Percentiles rank a stretch among this genome's conserved stretches.
These are phyloP conservation scores for Jasminum sambac DNA, from an alignment of 257 asterid genomes.

Conservation along the genomic window DNA sequence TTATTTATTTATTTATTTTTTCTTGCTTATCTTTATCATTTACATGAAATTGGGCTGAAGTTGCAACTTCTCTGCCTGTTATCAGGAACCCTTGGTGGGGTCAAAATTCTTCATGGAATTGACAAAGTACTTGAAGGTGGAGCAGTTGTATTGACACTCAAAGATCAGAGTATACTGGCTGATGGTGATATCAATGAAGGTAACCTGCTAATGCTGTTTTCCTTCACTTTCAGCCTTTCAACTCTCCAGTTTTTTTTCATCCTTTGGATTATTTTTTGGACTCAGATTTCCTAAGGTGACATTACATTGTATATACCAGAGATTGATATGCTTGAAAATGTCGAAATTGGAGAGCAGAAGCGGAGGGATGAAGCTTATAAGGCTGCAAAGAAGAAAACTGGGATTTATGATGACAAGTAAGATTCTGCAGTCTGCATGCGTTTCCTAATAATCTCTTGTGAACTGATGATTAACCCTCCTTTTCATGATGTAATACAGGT, in stretches of 20 bases:
- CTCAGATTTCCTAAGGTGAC: slow-evolving; percentile 94
- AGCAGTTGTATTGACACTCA: slow-evolving; percentile 88
- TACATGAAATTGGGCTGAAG: slow-evolving; percentile 21
- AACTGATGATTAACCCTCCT: slow-evolving; percentile 16
- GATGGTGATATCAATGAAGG: slow-evolving; percentile 87
- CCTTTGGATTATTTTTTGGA: slow-evolving; percentile 63
- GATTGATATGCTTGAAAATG: slow-evolving; percentile 95
- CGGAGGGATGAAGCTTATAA: slow-evolving; percentile 81
- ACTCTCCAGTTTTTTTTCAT: slow-evolving; percentile 33
- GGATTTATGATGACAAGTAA: slow-evolving; percentile 85
- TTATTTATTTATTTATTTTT: no score
- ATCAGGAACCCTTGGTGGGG: slow-evolving; percentile 72
- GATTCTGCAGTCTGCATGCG: slow-evolving; percentile 24
- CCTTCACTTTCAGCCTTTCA: slow-evolving; percentile 15
- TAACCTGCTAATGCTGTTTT: slow-evolving; percentile 29
- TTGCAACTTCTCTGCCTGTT: slow-evolving; percentile 24
- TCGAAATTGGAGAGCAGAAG: slow-evolving; percentile 97
- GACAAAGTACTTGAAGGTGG: slow-evolving; percentile 96
- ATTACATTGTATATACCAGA: slow-evolving; percentile 86
- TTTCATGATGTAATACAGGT: slow-evolving; percentile 45
- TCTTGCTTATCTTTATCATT: slow-evolving; percentile 10
- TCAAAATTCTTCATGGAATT: slow-evolving; percentile 85
- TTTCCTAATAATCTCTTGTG: slow-evolving; percentile 12
- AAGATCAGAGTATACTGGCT: slow-evolving; percentile 92
- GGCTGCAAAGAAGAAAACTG: slow-evolving; percentile 84